Base-by-base conservation (phyloP, 106 monocot genomes). In the Allium fistulosum region DNA sequence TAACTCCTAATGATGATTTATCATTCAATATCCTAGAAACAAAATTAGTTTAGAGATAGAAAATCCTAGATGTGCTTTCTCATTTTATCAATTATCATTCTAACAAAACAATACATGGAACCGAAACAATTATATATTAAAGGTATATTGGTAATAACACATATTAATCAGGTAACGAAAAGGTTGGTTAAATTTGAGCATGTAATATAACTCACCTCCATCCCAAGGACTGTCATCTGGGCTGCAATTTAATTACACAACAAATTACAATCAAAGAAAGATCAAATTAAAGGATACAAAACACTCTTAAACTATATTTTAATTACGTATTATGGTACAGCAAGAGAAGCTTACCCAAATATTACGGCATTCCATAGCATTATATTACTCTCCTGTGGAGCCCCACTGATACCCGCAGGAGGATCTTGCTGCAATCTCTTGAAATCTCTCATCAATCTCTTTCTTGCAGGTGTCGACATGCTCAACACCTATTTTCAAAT, bases 141-240 rank as follows among this genome's bases (percentile, higher is more conserved):
- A 37, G 1, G 37, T 37, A 37, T 37, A 5, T 37, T 5, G 37
- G 2, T 37, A 37, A 37, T 37, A 0, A 37, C 37, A 37, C 37
- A 37, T 37, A 2, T 37, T 37, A 37, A 37, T 37, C 37, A 2
- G 5, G 37, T 37, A 37, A 37, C 37, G 5, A 37, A 37, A 37
- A 37, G 37, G 37, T 37, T 37, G 5, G 37, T 37, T 37, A 37
- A 37, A 2, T 11, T 14, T 62, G 22, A 71, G 7, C 50, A 52
- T 12, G 48, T 51, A 16, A 63, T 62, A 27, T 72, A 63, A 47
- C 79, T 76, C 61, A 86, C 86, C 86, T 82, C 86, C 83, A 72
- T 83, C 83, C 83, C 82, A 82, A 63, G 82, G 78, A 13, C 78
- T 82, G 62, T 78, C 82, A 67, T 82, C 82, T 50, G 82, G 83